Conservation (phyloP, 495 filamentous ascomycete genomes). For the Penicillium verhagenii region DNA sequence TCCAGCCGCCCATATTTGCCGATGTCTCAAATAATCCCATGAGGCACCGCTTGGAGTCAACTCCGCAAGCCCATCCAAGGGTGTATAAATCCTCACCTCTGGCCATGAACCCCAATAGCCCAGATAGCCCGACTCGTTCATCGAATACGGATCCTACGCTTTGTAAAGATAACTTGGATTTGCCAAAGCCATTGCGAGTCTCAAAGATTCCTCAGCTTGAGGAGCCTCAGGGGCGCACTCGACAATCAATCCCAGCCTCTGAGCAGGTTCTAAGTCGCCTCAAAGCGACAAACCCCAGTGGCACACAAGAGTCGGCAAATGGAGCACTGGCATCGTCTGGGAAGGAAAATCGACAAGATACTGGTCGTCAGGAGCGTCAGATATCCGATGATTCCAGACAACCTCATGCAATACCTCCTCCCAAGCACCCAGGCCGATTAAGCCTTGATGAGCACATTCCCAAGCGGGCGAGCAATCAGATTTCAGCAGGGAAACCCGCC, state of each 20-base stretch:
- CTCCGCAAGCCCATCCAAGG: constrained; percentile 12
- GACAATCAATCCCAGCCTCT: not conserved
- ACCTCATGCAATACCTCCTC: constrained; percentile 1
- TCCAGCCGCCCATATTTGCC: not conserved
- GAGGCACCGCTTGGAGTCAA: constrained; percentile 11
- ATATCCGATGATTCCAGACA: not conserved
- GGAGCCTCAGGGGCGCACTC: not conserved
- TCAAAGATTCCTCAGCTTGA: not conserved
- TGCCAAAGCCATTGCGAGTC: not conserved
- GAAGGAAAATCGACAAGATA: not conserved
- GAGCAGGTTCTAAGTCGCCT: not conserved
- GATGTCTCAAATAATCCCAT: not conserved
- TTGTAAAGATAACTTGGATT: not conserved
- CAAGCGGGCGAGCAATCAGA: not conserved
- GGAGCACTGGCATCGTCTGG: not conserved
- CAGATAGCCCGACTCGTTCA: not conserved
- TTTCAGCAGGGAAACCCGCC: not conserved
- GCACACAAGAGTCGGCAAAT: not conserved
- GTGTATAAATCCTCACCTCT: constrained; percentile 38
- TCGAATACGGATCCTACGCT: not conserved
- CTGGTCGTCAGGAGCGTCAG: not conserved
- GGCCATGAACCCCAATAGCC: constrained; percentile 19
- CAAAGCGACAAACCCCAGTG: not conserved
- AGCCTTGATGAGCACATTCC: not conserved
- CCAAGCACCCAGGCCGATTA: constrained; percentile 14